Evolutionary conservation across 192 early-diverging fungal species (phyloP), one percentile per base, ranked within the genome.

Genomic region (Obelidium mucronatum): DNA sequence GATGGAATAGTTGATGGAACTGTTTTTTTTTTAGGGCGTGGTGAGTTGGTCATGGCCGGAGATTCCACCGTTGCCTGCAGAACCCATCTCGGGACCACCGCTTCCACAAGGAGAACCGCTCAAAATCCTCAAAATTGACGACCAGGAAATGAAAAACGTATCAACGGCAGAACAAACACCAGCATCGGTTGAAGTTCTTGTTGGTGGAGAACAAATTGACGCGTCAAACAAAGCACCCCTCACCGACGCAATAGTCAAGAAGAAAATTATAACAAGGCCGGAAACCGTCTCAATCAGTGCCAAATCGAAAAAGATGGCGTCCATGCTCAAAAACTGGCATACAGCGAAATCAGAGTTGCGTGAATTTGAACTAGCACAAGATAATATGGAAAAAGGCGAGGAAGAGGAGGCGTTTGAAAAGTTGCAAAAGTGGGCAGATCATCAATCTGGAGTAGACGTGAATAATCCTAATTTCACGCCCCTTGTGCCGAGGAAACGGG

Each of bases 41-140:
- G 72, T 74, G 15, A 74, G 72, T 48, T 74, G 72, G 72, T 74
- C 72, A 5, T 74, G 72, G 72, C 72, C 72, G 13, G 72, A 59
- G 30, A 72, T 59, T 72, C 56, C 69, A 13, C 52, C 66, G 42
- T n/a, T 67, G 22, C 37, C 62, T 37, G 19, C 26, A 30, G 58
- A 60, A 19, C 58, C 58, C 13, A 2, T 60, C 30, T 6, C 37
- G 13, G 13, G 0, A 15, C 37, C 62, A 52, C 66, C 24, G 30
- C 66, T 35, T 1, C 66, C 24, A n/a, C 8, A 42, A 15, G 36
- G 44, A 42, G 28, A 35, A 11, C 44, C 66, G 55, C 30, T 26
- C 5, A 8, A 22, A 58, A 58, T 26, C 11, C 22, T 58, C 55
- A 24, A 22, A 58, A 58, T n/a, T n/a, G n/a, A n/a, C n/a, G n/a